Conservation (phyloP, 2,329 filamentous ascomycete genomes). For the Microsporum ferrugineum region DNA sequence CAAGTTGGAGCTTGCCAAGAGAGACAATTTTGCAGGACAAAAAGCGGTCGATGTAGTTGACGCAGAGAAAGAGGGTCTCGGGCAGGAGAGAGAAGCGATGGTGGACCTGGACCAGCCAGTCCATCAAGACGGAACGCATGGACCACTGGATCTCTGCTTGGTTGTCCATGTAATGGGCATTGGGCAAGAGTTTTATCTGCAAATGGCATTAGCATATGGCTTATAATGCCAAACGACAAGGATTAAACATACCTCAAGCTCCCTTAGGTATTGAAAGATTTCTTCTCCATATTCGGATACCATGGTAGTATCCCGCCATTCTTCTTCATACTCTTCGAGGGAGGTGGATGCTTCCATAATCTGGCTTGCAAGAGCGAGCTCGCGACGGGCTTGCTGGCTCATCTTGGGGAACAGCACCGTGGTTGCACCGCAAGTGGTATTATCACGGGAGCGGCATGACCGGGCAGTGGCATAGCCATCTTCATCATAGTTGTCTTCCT, state of each 20-base stretch:
- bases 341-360: constrained; percentile 57
- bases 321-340: constrained; percentile 69
- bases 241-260: constrained; percentile 60
- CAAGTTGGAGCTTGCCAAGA: constrained; percentile 85
- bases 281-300: constrained; percentile 93
- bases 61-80: constrained; percentile 85
- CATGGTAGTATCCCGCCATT: constrained; percentile 91
- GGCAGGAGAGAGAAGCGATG: constrained; percentile 80
- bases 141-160: constrained; percentile 99
- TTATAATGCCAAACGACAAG: not conserved
- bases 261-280: constrained; percentile 84
- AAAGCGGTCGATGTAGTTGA: constrained; percentile 97
- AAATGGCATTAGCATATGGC: not conserved
- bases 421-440: constrained; percentile 54
- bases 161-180: constrained; percentile 89
- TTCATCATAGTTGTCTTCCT: constrained; percentile 57
- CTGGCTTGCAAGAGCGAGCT: constrained; percentile 57
- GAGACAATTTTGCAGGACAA: constrained; percentile 91
- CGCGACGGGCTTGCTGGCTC: constrained; percentile 56
- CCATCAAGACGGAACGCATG: constrained; percentile 93
- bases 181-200: constrained; percentile 69
- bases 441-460: constrained; percentile 66
- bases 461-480: constrained; percentile 63
- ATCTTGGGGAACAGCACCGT: constrained; percentile 61
- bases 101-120: constrained; percentile 96